These are phyloP conservation scores for Guyanaporus albipodus DNA, from an alignment of 768 basidiomycete species.

Conservation along the genomic window DNA sequence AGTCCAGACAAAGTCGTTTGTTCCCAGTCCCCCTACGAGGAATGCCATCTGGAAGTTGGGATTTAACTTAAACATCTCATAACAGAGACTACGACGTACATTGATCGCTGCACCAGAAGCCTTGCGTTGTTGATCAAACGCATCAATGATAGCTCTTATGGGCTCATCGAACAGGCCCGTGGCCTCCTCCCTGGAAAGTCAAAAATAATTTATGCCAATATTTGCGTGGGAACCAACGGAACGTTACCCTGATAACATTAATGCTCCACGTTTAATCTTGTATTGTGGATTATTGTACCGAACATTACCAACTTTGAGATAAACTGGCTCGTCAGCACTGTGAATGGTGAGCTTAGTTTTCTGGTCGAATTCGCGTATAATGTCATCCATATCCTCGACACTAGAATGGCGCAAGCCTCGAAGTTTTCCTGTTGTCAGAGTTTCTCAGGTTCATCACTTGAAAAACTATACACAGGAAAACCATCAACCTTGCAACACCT, in stretches of 20 bases:
- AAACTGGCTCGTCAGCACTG: neutral
- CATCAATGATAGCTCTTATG: conserved; percentile 9
- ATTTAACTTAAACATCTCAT: neutral
- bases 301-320: neutral
- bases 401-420: conserved; percentile 1
- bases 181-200: conserved; percentile 1
- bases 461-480: neutral
- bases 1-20: conserved; percentile 6
- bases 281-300: conserved; percentile 1
- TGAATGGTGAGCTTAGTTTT: conserved; percentile 4
- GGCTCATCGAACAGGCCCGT: conserved; percentile 6
- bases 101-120: neutral
- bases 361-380: conserved; percentile 8
- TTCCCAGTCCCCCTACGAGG: conserved; percentile 9
- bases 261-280: conserved; percentile 4
- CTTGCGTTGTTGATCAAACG: conserved; percentile 10
- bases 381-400: neutral
- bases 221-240: neutral
- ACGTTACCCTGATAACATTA: conserved; percentile 7
- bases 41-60: conserved; percentile 5
- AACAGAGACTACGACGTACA: neutral
- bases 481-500: conserved; percentile 32
- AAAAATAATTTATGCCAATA: neutral
- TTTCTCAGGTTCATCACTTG: neutral
- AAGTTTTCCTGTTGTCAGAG: conserved; percentile 2